Conservation (phyloP, 192 early-diverging fungal genomes). For the Linnemannia elongata region DNA sequence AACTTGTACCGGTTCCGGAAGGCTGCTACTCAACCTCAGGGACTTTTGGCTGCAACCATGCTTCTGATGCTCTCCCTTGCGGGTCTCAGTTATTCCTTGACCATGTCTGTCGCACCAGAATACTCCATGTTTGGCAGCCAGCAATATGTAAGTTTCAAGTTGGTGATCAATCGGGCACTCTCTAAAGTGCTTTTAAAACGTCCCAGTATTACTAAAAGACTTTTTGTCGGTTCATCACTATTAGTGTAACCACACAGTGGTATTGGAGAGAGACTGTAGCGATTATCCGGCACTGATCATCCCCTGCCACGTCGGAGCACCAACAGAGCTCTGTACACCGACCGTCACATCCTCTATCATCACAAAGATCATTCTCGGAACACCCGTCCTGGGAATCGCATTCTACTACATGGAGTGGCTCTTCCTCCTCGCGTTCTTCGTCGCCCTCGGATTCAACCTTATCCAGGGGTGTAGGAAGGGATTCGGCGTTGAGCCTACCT, state of each 20-base stretch:
- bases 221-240: not conserved
- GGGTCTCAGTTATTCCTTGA: conserved; percentile 68
- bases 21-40: conserved; percentile 69
- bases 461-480: conserved; percentile 47
- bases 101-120: conserved; percentile 69
- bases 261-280: conserved; percentile 58
- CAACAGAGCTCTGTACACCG: conserved; percentile 68
- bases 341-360: conserved; percentile 67
- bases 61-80: conserved; percentile 66
- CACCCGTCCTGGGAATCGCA: conserved; percentile 66
- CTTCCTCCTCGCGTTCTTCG: conserved; percentile 59
- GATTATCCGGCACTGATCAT: conserved; percentile 65
- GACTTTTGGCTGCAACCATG: conserved; percentile 65
- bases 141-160: conserved; percentile 60
- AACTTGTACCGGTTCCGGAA: conserved; percentile 63
- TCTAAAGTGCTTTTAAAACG: not conserved
- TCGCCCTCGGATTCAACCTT: conserved; percentile 58
- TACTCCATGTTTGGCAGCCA: conserved; percentile 76
- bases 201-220: not conserved
- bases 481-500: conserved; percentile 49
- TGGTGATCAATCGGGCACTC: not conserved
- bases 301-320: conserved; percentile 69
- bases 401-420: conserved; percentile 71
- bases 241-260: conserved; percentile 68
- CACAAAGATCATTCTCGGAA: conserved; percentile 60